Evolutionary conservation across 352 stramenopile genomes (phyloP), one percentile per base, ranked within the genome.

Genomic region (Globisporangium spiculum): DNA sequence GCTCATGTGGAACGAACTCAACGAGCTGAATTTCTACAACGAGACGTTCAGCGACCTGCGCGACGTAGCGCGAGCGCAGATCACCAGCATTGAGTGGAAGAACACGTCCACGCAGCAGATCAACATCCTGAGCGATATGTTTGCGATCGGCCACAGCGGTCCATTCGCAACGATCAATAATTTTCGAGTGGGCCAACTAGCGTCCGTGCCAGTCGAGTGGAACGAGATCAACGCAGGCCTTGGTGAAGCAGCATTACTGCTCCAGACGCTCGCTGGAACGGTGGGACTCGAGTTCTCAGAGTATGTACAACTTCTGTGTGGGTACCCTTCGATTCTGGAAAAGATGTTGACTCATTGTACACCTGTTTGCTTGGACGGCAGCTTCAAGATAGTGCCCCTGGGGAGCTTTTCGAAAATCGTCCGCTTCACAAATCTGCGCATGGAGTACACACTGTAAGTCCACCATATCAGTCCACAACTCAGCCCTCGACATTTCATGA

Each of bases 361-460:
- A 32, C 30, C 4, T 32, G 30, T 32, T 32, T 32, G 30, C 30
- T 32, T 32, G 30, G 30, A 32, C 30, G 30, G 18, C 38, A 93
- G 88, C 68, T 96, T 93, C 67, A 91, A 93, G 71, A 84, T 97
- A 56, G 78, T 97, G 14, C 87, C 88, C 3, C 71, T 97, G 7
- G 91, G 91, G 0, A 97, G 85, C 67, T 92, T 92, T 24, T 96
- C 89, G 36, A 97, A 97, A 64, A 80, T 97, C 20, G 86, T 94
- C 24, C 84, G 89, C 27, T 80, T 84, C 20, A 92, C 78, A 57
- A 89, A 82, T 60, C 65, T 93, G 2, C 83, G 81, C 8, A 93
- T 96, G 88, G 86, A 96, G 63, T 96, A 96, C 59, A 71, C 72
- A 65, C 65, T 96, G 86, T 94, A 79, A 34, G 81, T 79, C 8